Base-by-base conservation (phyloP, 371 early-diverging fungal genomes). In the Rhizopus delemar region DNA sequence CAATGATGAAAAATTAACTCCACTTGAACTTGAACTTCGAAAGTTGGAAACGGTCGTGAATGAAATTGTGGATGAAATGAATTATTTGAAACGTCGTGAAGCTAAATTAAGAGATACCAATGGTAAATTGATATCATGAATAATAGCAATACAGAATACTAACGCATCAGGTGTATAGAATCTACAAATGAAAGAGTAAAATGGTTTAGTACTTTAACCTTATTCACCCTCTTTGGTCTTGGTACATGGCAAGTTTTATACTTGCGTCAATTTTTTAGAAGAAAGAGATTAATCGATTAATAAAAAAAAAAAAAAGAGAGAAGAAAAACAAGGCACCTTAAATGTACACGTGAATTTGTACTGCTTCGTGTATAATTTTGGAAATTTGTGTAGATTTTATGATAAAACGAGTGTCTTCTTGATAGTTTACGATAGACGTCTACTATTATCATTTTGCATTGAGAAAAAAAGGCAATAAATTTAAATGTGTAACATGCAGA, bases 21-120 rank as follows among this genome's bases (percentile, higher is more conserved):
- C 96, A n/a, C 77, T 94, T 64, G 97, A 96, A 75, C 63, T 86
- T 13, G 97, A 96, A 70, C 73, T 96, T 41, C 81, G 86, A 36
- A 82, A 90, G 57, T 71, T 94, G 54, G 93, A 94, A 69, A 83
- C 80, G 49, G 72, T 90, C 28, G 77, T 90, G 46, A 81, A 86
- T 58, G 90, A 90, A 45, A 83, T 95, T 62, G 79, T 89, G 32
- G 85, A 83, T 41, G 87, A 93, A 55, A 87, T 95, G 87, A 88
- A 90, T 51, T 86, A 86, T 51, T 72, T 95, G 41, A 89, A 92
- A 77, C 71, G 64, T 41, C 79, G 92, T 51, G 95, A 95, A 70
- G 84, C 81, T 56, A 76, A 73, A 43, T 85, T 95, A 87, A 82
- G 96, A 60, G 87, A 94, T 64, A 88, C 92, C 31, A 96, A 94